Evolutionary conservation across 805 yeast genomes (phyloP).

Genomic region (Saccharomyces paradoxus): DNA sequence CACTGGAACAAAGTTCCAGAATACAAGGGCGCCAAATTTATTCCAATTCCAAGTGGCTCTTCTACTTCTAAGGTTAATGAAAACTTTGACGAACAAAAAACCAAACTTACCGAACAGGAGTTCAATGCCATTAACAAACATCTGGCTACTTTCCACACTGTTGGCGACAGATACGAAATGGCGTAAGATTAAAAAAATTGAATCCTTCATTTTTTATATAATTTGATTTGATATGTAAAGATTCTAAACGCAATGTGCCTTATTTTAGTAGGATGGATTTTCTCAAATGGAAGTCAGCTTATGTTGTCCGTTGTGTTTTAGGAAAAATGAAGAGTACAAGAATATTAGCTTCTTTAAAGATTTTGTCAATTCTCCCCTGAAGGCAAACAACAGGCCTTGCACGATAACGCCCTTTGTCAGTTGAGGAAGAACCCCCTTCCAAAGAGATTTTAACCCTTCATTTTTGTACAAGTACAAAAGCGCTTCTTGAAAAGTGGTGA

Average conservation of each 20-base stretch:
- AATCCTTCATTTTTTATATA: not conserved
- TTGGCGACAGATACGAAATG: slow-evolving; percentile 47
- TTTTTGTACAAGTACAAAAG: slow-evolving; percentile 48
- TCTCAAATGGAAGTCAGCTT: not conserved
- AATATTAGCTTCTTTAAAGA: slow-evolving; percentile 17
- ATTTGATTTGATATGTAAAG: not conserved
- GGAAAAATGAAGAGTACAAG: not conserved
- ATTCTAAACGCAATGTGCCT: not conserved
- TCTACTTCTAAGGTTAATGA: slow-evolving; percentile 50
- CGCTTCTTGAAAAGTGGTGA: slow-evolving; percentile 56
- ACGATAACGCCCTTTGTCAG: slow-evolving; percentile 73
- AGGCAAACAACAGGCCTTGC: slow-evolving; percentile 77
- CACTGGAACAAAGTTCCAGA: slow-evolving; percentile 32
- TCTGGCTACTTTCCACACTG: slow-evolving; percentile 36
- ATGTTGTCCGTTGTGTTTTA: not conserved
- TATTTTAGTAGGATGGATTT: not conserved
- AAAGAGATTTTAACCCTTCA: slow-evolving; percentile 60
- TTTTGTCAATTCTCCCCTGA: slow-evolving; percentile 55
- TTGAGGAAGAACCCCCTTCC: slow-evolving; percentile 79
- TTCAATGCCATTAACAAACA: slow-evolving; percentile 44
- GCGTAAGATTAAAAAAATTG: slow-evolving; percentile 2
- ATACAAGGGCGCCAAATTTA: slow-evolving; percentile 39
- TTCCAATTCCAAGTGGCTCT: slow-evolving; percentile 80
- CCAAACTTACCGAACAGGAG: slow-evolving; percentile 48
- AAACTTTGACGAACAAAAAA: slow-evolving; percentile 38